Base-by-base conservation (phyloP, 768 basidiomycete genomes). In the Boletus huronensis region DNA sequence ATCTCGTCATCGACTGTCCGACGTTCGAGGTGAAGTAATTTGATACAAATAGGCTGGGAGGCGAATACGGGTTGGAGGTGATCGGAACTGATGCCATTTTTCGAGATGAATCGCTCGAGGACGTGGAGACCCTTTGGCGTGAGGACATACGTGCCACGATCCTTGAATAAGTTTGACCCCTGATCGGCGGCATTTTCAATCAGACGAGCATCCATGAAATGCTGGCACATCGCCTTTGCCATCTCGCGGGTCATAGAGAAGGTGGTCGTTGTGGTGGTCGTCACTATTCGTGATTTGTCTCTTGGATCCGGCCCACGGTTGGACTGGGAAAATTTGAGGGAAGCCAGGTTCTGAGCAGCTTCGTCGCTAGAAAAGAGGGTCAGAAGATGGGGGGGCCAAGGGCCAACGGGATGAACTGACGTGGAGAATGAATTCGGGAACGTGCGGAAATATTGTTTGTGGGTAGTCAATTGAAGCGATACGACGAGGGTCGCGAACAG, bases 221-320 rank as follows among this genome's bases (percentile, higher is more conserved):
- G 94, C 74, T 99, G 97, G 75, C 93, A 91, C 88, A 99, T 98
- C 32, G 93, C 93, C 76, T 98, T 98, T 59, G 97, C 97, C 91
- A 99, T 98, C 42, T 99, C 97, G 63, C 97, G 88, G 62, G 93
- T 93, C 97, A 99, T 98, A 58, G 93, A 93, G 77, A 99, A 99
- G 32, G 97, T 99, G 40, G 97, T 99, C 6, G 97, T 98, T 6
- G 97, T 99, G 0, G 97, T 99, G 0, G 97, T 99, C 66, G 97
- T 99, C 69, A 99, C 90, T 73, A 99, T 93, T 68, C 97, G 88
- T 72, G 91, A 86, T 65, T 94, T 93, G 74, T 99, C 97, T 76
- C 93, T 88, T 62, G 97, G 96, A 80, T 99, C 97, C 67, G 95
- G 90, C 63, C 93, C 90, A 69, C 97, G 92, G 77, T 94, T 96